phyloP scores from a whole-genome alignment of 1,139 yeast species.

The Yamadazyma dendronema region DNA sequence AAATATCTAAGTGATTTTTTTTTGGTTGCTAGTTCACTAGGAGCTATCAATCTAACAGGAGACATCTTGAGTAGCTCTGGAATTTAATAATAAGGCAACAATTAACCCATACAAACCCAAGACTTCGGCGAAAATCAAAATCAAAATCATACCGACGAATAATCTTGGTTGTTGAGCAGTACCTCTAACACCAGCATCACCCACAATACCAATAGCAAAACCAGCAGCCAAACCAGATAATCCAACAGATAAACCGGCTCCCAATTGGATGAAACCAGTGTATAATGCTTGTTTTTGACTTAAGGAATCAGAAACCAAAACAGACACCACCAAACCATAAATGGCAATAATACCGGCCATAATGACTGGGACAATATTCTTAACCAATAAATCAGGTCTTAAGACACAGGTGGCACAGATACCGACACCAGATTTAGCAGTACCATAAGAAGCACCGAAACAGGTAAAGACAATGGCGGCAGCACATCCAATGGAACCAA shows the following conservation, averaged over 20 bases:
- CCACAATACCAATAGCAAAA: slow-evolving; percentile 97
- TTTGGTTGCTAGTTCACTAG: neutral
- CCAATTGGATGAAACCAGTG: slow-evolving; percentile 97
- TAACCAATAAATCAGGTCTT: slow-evolving; percentile 93
- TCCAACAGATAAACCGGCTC: slow-evolving; percentile 98
- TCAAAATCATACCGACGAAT: slow-evolving; percentile 91
- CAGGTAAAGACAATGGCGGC: slow-evolving; percentile 98
- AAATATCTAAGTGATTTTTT: slow-evolving; percentile 8
- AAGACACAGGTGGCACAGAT: slow-evolving; percentile 97
- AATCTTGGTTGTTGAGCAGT: slow-evolving; percentile 95
- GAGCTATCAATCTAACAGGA: slow-evolving; percentile 50
- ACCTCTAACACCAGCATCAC: slow-evolving; percentile 98
- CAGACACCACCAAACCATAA: slow-evolving; percentile 96
- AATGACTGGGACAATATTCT: slow-evolving; percentile 91
- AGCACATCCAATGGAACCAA: slow-evolving; percentile 98
- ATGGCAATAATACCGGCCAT: slow-evolving; percentile 99
- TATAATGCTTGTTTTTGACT: slow-evolving; percentile 89
- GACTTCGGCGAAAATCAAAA: slow-evolving; percentile 97
- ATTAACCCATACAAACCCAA: slow-evolving; percentile 95
- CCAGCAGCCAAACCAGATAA: slow-evolving; percentile 97
- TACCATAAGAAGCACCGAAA: slow-evolving; percentile 99
- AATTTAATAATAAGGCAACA: slow-evolving; percentile 94
- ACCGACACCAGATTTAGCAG: slow-evolving; percentile 99
- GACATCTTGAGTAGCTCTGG: slow-evolving; percentile 94
- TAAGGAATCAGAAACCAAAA: slow-evolving; percentile 86